Base-by-base conservation (phyloP, 2,329 filamentous ascomycete species). In the Dothistroma septosporum region DNA sequence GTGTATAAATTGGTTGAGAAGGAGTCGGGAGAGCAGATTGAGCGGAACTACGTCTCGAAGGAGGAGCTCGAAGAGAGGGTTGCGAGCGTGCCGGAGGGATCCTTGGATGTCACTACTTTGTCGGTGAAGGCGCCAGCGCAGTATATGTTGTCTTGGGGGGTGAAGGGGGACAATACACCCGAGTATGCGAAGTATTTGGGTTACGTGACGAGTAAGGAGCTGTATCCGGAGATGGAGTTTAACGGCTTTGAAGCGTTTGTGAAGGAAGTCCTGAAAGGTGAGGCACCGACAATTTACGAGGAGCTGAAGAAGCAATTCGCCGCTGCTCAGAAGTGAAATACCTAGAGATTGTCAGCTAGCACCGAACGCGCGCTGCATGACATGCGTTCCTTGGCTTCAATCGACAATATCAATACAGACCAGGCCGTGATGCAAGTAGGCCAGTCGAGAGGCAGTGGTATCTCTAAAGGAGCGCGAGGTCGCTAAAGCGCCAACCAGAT, bases 81-180 rank as follows among this genome's bases (percentile, higher is more conserved):
- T 21, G 61, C 50, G 24, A 41, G 49, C 19, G 68, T 73, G 48
- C 67, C 72, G 22, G 71, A 74, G 57, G 48, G 12, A 12, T 9
- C 14, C 41, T 31, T 41, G 24, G 53, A 33, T 31, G 21, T 57
- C 9, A 4, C 19, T 11, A 47, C 47, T 7, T 32, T 63, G 8
- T 31, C 46, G 33, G 35, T 41, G 6, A 65, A 61, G 50, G 73
- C 75, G 31, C 66, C 74, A 33, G 72, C 72, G 41, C 74, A 83
- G 65, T 84, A 83, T 65, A 67, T 72, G 53, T 67, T 78, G 37
- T 80, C 77, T 0, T 80, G 75, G 75, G 77, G 75, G 16, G 66
- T 84, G 22, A 75, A 82, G 1, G 80, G 78, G 1, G 83, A 87
- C 63, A 84, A 84, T 68, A 79, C 74, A 10, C 80, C 79, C 0